Evolutionary conservation across 31 red algal genomes (phyloP), one percentile per base, ranked within the genome.

Genomic region (Bonnemaisonia californica): DNA sequence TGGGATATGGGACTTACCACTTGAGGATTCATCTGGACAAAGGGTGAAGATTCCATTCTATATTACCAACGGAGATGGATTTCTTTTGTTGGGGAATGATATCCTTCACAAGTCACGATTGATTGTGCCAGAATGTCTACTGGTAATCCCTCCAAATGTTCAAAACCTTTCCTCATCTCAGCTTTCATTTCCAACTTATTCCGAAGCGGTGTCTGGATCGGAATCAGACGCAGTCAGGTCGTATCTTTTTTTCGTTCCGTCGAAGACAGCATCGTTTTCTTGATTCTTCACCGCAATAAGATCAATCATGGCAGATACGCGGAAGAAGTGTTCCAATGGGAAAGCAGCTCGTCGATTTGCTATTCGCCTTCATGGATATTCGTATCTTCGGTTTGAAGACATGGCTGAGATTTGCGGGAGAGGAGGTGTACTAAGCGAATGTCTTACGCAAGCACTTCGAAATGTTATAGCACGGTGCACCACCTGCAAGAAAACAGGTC

Each of bases 351-450:
- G 57, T 45, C 23, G 56, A 2, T 84, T 74, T 59, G 81, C 81
- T 8, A 74, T 60, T n/a, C 29, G 41, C 4, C 67, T 84, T 21
- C 81, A 75, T 33, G 31, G 47, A 2, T 84, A 74, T 57, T 73
- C 68, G 8, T 69, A 84, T 65, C 54, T 84, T 1, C 35, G 54
- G 0, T 33, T 57, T 21, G 37, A 58, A 1, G 80, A 84, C 30
- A 84, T 84, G 80, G 47, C 27, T 3, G 65, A 24, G 68, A 38
- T 84, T 0, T 84, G 68, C 24, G 1, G 24, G 1, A 0, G 65
- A 22, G 66, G 47, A 24, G 35, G 19, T 0, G 60, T 81, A 27
- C 77, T 69, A 8, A 81, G 40, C 3, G 12, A 13, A 27, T 54
- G 32, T 34, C 61, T 81, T 33, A 41, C 54, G 41, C 16, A 24